Percentiles rank a stretch among this genome's conserved stretches.
These are phyloP conservation scores for Penicillium griseofulvum DNA, from an alignment of 2,329 filamentous ascomycete genomes.

Conservation along the genomic window DNA sequence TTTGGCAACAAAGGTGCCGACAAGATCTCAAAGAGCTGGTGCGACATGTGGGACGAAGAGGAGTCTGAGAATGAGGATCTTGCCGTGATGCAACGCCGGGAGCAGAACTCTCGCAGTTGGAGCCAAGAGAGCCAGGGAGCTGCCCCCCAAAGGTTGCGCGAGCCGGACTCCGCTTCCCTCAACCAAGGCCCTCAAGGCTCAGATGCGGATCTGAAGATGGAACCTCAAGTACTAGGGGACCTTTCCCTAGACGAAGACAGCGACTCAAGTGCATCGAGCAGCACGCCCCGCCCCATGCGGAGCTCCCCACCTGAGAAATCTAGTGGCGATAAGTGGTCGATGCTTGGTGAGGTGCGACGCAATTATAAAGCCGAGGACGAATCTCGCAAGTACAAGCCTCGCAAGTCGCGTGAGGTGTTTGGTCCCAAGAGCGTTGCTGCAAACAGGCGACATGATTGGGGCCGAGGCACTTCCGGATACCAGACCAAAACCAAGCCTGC, in stretches of 20 bases:
- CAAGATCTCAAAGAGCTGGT: constrained; percentile 95
- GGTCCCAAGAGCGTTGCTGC: constrained; percentile 47
- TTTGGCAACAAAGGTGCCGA: constrained; percentile 70
- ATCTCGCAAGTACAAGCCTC: constrained; percentile 65
- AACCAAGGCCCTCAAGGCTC: constrained; percentile 46
- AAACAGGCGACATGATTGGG: constrained; percentile 44
- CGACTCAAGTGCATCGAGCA: constrained; percentile 43
- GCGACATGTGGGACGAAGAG: constrained; percentile 96
- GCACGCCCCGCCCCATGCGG: constrained; percentile 45
- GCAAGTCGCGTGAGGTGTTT: constrained; percentile 54
- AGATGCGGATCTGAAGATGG: constrained; percentile 21
- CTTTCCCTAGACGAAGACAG: constrained; percentile 64
- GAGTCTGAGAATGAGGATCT: constrained; percentile 62
- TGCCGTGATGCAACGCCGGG: constrained; percentile 57
- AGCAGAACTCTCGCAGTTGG: constrained; percentile 72
- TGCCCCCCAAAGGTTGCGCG: constrained; percentile 52
- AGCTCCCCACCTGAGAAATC: constrained; percentile 59
- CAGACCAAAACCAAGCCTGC: constrained; percentile 39
- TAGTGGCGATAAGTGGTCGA: constrained; percentile 79
- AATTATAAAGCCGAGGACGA: constrained; percentile 51
- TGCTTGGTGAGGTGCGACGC: constrained; percentile 78
- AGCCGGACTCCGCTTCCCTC: constrained; percentile 54
- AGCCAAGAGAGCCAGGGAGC: constrained; percentile 68
- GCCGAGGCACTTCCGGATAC: constrained; percentile 37
- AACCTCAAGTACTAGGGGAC: constrained; percentile 17